A percentile compares a stretch with the other conserved stretches of the same genome.
These are phyloP conservation scores for Musa troglodytarum DNA, from an alignment of 176 grass and related monocot genomes.

Conservation along the genomic window DNA sequence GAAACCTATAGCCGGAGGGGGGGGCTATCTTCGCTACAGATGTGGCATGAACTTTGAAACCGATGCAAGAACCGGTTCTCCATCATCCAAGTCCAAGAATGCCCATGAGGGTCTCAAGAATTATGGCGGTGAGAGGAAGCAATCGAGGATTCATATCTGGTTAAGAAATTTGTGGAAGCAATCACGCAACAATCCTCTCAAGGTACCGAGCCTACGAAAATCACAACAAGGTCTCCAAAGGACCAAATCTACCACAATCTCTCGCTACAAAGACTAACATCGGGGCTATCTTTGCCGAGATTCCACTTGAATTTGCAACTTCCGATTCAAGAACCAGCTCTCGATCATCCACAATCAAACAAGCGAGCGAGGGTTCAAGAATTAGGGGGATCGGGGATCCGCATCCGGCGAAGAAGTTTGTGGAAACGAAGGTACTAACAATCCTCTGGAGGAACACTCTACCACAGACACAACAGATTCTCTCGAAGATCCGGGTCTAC, in stretches of 20 bases:
- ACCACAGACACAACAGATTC: not conserved
- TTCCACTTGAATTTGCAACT: not conserved
- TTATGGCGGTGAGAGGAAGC: no score
- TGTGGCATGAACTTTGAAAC: no score
- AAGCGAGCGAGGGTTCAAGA: not conserved
- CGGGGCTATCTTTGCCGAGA: not conserved
- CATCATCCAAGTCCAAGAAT: no score
- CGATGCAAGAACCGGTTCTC: no score
- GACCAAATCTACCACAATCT: not conserved
- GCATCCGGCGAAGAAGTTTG: not conserved
- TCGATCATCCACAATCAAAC: not conserved
- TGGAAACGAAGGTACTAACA: no score
- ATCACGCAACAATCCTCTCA: no score
- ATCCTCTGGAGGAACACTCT: not conserved
- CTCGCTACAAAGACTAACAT: not conserved
- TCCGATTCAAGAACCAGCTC: not conserved
- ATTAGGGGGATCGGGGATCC: not conserved
- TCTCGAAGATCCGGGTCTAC: not conserved
- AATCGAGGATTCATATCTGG: no score
- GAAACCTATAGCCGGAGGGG: no score
- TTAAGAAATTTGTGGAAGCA: no score
- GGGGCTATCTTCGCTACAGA: no score
- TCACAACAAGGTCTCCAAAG: not conserved
- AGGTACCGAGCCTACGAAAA: not conserved
- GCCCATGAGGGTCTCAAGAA: no score